phyloP scores from a whole-genome alignment of 306 rosid genomes.

The Medicago arabica region DNA sequence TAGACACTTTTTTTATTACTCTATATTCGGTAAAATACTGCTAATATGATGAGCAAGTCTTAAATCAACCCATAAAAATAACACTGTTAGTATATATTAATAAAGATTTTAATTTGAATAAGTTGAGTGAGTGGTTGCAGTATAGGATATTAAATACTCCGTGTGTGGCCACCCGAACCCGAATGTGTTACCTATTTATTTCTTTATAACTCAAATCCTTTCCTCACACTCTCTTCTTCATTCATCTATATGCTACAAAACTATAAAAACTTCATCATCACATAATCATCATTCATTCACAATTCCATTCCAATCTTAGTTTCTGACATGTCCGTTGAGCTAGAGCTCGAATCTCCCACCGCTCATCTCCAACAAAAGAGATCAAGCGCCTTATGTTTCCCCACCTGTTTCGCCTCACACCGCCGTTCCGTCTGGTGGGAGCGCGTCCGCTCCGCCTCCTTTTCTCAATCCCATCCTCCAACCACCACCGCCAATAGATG shows the following conservation, averaged over 20 bases:
- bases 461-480: conserved; percentile 23
- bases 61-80: too few relatives aligned
- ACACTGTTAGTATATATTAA: too few relatives aligned
- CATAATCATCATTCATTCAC: not conserved
- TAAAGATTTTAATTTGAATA: too few relatives aligned
- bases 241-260: not conserved
- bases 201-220: not conserved
- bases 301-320: not conserved
- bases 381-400: conserved; percentile 46
- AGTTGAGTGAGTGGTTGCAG: not conserved
- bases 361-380: conserved; percentile 42
- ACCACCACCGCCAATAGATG: conserved; percentile 49
- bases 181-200: not conserved
- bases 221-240: not conserved
- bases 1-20: too few relatives aligned
- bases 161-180: not conserved
- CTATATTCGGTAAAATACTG: too few relatives aligned
- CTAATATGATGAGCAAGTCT: too few relatives aligned
- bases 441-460: conserved; percentile 51
- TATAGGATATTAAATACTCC: not conserved
- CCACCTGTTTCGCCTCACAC: conserved; percentile 58
- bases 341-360: conserved; percentile 40
- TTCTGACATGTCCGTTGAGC: conserved; percentile 47
- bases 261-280: not conserved
- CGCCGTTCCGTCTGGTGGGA: conserved; percentile 72